Evolutionary conservation across 441 rosid species (phyloP), one percentile per base, ranked within the genome.

Genomic region (Lepidium campestre): DNA sequence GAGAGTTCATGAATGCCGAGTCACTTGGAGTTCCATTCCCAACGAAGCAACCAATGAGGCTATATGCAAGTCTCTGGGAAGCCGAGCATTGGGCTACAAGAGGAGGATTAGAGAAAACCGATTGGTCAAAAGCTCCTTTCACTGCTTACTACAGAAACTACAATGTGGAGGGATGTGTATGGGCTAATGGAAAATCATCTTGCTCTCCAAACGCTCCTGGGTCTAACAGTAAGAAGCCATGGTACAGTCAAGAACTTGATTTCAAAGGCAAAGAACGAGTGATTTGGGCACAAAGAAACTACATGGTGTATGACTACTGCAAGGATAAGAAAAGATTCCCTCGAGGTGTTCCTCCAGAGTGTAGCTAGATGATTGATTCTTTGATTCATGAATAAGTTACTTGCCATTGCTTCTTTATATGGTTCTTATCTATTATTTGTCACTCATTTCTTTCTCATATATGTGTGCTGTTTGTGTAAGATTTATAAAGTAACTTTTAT

Each of bases 291-390:
- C 86, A 78, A 12, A 42, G 68, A 22, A 73, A 80, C 8, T 72
- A 61, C 69, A 81, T 85, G 89, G 65, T 82, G 0, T 85, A 82
- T 36, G 78, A 82, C 59, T 85, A 85, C 31, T 85, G 87, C 66
- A 25, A 76, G 1, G 85, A 85, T 57, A 37, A 47, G 10, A 75
- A 59, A 12, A 66, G 88, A 4, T 84, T 84, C 44, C 80, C 84
- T 19, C 68, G 41, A 14, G 79, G 84, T 31, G 58, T 60, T 14
- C 84, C 88, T 31, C 34, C 5, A 0, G 88, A 78, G 57, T 81
- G 88, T 48, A 60, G 37, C 31, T 69, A 60, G 15, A 36, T 48
- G 10, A 36, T 47, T 27, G 41, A 39, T 68, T 68, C 49, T 48
- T 68, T 48, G 58, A 48, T 68, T 49, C 67, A 4, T 40, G n/a